A percentile compares a stretch with the other conserved stretches of the same genome.
These are phyloP conservation scores for Candida boleticola DNA, from an alignment of 805 yeast species.

Conservation along the genomic window DNA sequence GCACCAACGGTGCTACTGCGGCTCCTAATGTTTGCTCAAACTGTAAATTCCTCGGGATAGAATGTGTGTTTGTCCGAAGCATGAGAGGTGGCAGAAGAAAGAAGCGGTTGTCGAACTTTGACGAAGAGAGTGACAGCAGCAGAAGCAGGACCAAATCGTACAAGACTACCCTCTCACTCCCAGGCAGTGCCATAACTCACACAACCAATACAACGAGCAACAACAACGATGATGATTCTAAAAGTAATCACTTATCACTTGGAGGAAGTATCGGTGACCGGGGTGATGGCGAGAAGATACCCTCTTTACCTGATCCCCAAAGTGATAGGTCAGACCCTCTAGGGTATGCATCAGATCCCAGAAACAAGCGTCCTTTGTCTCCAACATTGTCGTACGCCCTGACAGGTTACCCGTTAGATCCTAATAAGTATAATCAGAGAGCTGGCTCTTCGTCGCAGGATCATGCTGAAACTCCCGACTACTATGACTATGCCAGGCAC, in stretches of 20 bases:
- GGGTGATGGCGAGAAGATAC: neutral
- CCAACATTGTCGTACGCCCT: conserved; percentile 8
- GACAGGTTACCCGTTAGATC: neutral
- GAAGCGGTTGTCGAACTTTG: conserved; percentile 14
- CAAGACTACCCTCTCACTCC: neutral
- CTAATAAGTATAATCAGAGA: neutral
- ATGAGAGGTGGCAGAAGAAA: conserved; percentile 57
- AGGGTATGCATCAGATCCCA: neutral
- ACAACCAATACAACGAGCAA: neutral
- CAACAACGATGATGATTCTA: neutral
- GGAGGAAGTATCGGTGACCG: neutral
- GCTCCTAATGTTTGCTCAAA: conserved; percentile 42
- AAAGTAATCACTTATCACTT: too few relatives aligned
- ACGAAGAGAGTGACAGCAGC: conserved; percentile 2
- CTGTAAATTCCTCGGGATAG: conserved; percentile 42
- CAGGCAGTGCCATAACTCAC: neutral
- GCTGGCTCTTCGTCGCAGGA: neutral
- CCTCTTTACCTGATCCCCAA: neutral
- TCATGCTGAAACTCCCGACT: conserved; percentile 1
- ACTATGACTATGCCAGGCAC: conserved; percentile 1
- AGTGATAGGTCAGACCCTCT: neutral
- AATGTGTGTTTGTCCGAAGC: conserved; percentile 56
- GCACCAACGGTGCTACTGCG: conserved; percentile 7
- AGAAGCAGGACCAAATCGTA: neutral
- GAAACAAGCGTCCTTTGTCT: conserved; percentile 3